Percentiles rank a stretch among this genome's conserved stretches.
These are phyloP conservation scores for Populus tremula DNA, from an alignment of 345 rosid genomes.

Conservation along the genomic window DNA sequence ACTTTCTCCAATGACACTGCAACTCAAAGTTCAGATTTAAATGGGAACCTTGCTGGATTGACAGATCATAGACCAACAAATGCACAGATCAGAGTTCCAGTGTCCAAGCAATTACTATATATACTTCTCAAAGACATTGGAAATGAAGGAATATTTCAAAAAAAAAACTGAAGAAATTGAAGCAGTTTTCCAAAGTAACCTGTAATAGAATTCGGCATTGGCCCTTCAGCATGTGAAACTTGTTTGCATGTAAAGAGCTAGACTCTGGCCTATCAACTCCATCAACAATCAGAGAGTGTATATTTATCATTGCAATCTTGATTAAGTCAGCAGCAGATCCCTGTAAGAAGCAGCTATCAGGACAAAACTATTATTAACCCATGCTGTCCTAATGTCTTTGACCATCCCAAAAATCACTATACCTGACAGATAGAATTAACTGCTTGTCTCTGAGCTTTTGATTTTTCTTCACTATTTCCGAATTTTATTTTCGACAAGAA, in stretches of 20 bases:
- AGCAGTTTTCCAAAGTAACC: constrained; percentile 36
- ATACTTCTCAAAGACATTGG: neutral
- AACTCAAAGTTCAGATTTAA: neutral
- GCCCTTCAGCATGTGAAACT: constrained; percentile 66
- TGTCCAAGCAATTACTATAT: neutral
- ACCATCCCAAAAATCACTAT: constrained; percentile 14
- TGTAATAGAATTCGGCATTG: constrained; percentile 83
- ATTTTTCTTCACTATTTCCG: constrained; percentile 75
- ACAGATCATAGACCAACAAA: neutral
- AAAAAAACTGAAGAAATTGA: neutral
- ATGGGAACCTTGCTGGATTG: neutral
- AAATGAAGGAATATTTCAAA: neutral
- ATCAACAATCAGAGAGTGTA: constrained; percentile 56
- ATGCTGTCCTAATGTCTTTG: neutral
- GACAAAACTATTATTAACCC: neutral
- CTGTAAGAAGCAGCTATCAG: constrained; percentile 40
- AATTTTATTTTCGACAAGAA: constrained; percentile 87
- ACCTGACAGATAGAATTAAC: constrained; percentile 99
- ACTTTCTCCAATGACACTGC: neutral
- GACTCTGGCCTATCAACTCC: constrained; percentile 37
- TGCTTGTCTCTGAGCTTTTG: constrained; percentile 96
- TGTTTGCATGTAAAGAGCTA: constrained; percentile 38
- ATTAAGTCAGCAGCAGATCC: constrained; percentile 98
- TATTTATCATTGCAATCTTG: constrained; percentile 87
- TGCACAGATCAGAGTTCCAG: neutral